phyloP scores from a whole-genome alignment of 192 early-diverging fungal genomes.

The Entomortierella beljakovae region DNA sequence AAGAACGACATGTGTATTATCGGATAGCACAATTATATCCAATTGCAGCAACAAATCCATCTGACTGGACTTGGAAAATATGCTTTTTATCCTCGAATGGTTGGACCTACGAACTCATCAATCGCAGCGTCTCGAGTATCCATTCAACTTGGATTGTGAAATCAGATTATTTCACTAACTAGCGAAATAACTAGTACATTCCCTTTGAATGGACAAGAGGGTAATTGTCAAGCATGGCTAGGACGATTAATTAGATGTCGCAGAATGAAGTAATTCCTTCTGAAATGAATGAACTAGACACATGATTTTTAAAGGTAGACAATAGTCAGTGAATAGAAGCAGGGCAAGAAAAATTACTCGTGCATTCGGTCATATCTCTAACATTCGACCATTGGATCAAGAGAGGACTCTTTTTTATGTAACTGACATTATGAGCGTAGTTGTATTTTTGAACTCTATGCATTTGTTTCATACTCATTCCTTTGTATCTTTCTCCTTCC shows the following conservation, averaged over 20 bases:
- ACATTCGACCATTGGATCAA: no score
- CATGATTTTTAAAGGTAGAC: conserved; percentile 1
- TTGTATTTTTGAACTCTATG: no score
- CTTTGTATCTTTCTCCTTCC: no score
- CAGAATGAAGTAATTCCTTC: conserved; percentile 4
- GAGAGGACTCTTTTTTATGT: no score
- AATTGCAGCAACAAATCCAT: conserved; percentile 10
- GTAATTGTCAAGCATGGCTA: conserved; percentile 11
- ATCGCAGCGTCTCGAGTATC: conserved; percentile 5
- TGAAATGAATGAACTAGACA: background rate
- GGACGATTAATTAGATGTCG: conserved; percentile 7
- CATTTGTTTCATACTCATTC: no score
- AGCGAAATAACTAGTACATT: background rate
- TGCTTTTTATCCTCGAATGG: conserved; percentile 13
- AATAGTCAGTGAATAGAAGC: background rate
- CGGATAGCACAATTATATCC: conserved; percentile 3
- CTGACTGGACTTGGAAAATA: conserved; percentile 12
- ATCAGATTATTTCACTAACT: background rate
- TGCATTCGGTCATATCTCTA: no score
- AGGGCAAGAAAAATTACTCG: conserved; percentile 9
- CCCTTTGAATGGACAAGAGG: conserved; percentile 9
- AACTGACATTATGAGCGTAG: no score
- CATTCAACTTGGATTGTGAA: conserved; percentile 6
- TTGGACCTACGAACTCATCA: conserved; percentile 2
- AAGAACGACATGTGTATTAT: conserved; percentile 15